A percentile compares a stretch with the other conserved stretches of the same genome.
Conservation (phyloP, 2,329 filamentous ascomycete genomes). For the Alternaria sp. region DNA sequence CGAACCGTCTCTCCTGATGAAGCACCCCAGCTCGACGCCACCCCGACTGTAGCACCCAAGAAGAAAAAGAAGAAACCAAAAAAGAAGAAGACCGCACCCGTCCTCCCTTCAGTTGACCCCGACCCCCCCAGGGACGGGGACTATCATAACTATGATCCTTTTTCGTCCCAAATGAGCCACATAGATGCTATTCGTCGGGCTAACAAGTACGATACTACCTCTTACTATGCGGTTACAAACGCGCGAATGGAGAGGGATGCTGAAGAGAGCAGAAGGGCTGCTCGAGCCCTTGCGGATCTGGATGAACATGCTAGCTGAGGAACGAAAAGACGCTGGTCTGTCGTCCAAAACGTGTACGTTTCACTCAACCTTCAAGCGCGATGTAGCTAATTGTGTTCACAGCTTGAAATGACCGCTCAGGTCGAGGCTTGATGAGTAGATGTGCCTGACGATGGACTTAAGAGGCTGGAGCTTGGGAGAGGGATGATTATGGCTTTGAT, state of each 20-base stretch:
- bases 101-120: neutral
- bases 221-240: conserved; percentile 13
- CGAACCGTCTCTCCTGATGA: neutral
- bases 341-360: neutral
- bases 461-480: neutral
- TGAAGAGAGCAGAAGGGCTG: neutral
- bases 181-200: conserved; percentile 16
- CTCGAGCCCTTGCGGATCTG: neutral
- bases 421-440: neutral
- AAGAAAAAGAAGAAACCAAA: conserved; percentile 36
- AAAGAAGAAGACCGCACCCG: conserved; percentile 47
- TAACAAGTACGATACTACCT: conserved; percentile 3
- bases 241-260: neutral
- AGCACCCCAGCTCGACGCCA: neutral
- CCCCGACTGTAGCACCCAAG: conserved; percentile 4
- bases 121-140: neutral
- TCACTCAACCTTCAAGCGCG: neutral
- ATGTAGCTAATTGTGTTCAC: neutral
- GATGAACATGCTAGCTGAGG: neutral
- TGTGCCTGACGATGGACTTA: neutral
- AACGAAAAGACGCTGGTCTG: neutral
- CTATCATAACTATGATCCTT: conserved; percentile 8
- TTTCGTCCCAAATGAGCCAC: conserved; percentile 13
- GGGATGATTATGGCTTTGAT: neutral
- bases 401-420: neutral